A percentile compares a stretch with the other conserved stretches of the same genome.
Conservation (phyloP, 306 rosid species). For the Dicorynia guianensis region DNA sequence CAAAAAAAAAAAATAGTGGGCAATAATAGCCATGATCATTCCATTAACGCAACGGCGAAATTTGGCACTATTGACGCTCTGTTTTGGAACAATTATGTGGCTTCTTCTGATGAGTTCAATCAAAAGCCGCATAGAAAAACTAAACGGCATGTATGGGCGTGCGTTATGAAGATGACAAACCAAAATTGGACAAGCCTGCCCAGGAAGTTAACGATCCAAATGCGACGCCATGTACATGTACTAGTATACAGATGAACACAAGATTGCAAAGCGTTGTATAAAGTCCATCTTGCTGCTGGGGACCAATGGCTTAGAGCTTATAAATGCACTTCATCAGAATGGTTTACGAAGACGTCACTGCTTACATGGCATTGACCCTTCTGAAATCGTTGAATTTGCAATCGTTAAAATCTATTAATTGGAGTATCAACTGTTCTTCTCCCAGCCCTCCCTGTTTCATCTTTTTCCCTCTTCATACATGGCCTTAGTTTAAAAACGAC, state of each 20-base stretch:
- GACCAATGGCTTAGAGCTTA: background rate
- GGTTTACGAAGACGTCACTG: background rate
- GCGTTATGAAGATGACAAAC: background rate
- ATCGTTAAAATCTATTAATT: background rate
- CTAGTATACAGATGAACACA: background rate
- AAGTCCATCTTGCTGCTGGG: background rate
- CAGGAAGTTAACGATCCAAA: background rate
- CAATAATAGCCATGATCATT: background rate
- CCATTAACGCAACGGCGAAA: constrained; percentile 8
- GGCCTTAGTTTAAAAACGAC: too few relatives aligned
- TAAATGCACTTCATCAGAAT: background rate
- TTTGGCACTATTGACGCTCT: background rate
- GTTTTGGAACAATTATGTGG: background rate
- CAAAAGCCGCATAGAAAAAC: background rate
- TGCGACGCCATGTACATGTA: background rate
- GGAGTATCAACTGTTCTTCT: too few relatives aligned
- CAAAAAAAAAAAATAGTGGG: too few relatives aligned
- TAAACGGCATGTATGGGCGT: too few relatives aligned
- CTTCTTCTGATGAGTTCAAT: background rate
- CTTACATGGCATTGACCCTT: background rate
- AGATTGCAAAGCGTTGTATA: background rate
- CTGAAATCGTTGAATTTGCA: background rate
- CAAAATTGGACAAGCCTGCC: background rate
- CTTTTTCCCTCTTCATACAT: too few relatives aligned
- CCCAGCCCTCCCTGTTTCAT: too few relatives aligned